phyloP scores from a whole-genome alignment of 176 grass and related monocot species.

The Oryza nivara region DNA sequence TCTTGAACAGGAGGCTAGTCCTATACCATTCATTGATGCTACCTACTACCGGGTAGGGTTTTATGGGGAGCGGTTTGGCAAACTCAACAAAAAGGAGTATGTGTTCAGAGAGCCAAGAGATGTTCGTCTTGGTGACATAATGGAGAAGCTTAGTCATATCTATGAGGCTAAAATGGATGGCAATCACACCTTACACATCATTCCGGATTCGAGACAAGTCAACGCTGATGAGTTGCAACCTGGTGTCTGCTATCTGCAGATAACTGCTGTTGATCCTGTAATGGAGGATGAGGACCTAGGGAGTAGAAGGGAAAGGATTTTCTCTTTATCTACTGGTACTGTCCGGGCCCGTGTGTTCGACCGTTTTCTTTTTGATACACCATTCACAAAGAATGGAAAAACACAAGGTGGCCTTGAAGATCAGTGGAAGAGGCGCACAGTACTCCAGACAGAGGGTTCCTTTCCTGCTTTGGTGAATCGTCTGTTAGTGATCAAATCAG shows the following conservation, averaged over 20 bases:
- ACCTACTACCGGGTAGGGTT: slow-evolving; percentile 98
- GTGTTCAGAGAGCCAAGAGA: slow-evolving; percentile 90
- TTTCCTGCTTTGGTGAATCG: slow-evolving; percentile 97
- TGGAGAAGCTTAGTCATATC: slow-evolving; percentile 95
- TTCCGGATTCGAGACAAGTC: slow-evolving; percentile 98
- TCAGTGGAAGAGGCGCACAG: slow-evolving; percentile 97
- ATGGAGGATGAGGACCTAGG: slow-evolving; percentile 98
- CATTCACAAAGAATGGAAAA: slow-evolving; percentile 99
- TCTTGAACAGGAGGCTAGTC: slow-evolving; percentile 96
- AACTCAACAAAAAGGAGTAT: slow-evolving; percentile 87
- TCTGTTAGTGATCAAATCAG: slow-evolving; percentile 81
- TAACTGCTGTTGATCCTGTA: slow-evolving; percentile 98
- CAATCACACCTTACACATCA: slow-evolving; percentile 88
- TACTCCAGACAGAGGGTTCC: slow-evolving; percentile 88
- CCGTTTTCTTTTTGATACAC: slow-evolving; percentile 91
- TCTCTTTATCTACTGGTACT: slow-evolving; percentile 82
- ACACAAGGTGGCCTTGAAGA: slow-evolving; percentile 95
- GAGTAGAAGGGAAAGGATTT: slow-evolving; percentile 95
- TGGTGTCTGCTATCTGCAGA: slow-evolving; percentile 91
- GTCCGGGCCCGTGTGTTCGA: slow-evolving; percentile 92
- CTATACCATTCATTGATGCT: slow-evolving; percentile 95
- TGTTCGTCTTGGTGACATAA: slow-evolving; percentile 97
- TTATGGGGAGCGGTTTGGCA: slow-evolving; percentile 90
- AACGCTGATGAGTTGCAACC: slow-evolving; percentile 92
- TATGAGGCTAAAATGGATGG: slow-evolving; percentile 95